Evolutionary conservation across 306 rosid genomes (phyloP).

Genomic region (Bauhinia variegata): DNA sequence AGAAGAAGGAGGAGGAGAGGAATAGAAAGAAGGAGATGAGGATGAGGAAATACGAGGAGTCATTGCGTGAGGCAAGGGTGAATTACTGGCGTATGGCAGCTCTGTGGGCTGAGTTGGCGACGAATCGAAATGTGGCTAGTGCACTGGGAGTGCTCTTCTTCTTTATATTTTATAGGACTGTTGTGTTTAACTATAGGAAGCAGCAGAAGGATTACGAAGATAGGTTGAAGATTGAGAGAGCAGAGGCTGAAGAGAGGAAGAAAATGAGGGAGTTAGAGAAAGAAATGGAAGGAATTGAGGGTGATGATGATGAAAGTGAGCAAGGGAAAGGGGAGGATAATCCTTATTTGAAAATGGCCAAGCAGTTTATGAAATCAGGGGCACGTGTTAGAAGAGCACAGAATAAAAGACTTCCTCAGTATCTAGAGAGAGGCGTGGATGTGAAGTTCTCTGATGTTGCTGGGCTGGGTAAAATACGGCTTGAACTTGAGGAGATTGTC

Average conservation of each 20-base stretch:
- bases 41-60: slow-evolving; percentile 52
- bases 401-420: slow-evolving; percentile 77
- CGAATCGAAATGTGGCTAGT: slow-evolving; percentile 48
- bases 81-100: slow-evolving; percentile 41
- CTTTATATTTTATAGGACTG: slow-evolving; percentile 73
- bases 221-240: slow-evolving; percentile 84
- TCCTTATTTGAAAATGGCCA: slow-evolving; percentile 83
- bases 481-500: slow-evolving; percentile 98
- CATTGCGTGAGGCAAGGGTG: slow-evolving; percentile 50
- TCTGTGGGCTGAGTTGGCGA: slow-evolving; percentile 69
- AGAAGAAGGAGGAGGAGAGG: slow-evolving; percentile 72
- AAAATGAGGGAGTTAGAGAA: slow-evolving; percentile 78
- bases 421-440: slow-evolving; percentile 90
- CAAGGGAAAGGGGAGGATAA: slow-evolving; percentile 72
- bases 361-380: slow-evolving; percentile 96
- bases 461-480: slow-evolving; percentile 92
- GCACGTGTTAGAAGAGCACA: slow-evolving; percentile 85
- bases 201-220: slow-evolving; percentile 97
- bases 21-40: slow-evolving; percentile 47
- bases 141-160: slow-evolving; percentile 75
- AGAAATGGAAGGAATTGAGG: slow-evolving; percentile 64
- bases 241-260: slow-evolving; percentile 93
- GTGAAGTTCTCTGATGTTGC: slow-evolving; percentile 96
- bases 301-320: slow-evolving; percentile 62
- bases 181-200: slow-evolving; percentile 79